Base-by-base conservation (phyloP, 2,329 filamentous ascomycete genomes). In the Colletotrichum sojae region DNA sequence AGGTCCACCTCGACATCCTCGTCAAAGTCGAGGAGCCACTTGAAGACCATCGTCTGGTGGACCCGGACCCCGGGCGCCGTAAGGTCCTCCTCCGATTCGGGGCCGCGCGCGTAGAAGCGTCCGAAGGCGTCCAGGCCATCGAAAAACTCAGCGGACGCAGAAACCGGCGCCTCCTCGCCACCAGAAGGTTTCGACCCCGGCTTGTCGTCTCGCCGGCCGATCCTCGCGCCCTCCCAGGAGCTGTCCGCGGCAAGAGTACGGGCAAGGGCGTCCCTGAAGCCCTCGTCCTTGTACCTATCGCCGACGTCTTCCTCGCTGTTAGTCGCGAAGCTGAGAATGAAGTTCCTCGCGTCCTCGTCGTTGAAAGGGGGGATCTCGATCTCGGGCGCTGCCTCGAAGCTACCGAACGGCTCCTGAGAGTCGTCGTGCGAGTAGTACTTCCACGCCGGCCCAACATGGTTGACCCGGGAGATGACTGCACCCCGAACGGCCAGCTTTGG, bases 11-110 rank as follows among this genome's bases (percentile, higher is more conserved):
- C 65, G 3, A 39, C 40, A 0, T 54, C 46, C 20, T 48, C 59
- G 2, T 64, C 53, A 6, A 68, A 68, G 9, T 68, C 53, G 5
- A 68, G 65, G 0, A 64, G 52, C 65, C 60, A 68, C 36, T 46
- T 46, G 20, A 58, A 64, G 13, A 68, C 46, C 12, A 15, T 22
- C 2, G 52, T 64, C n/a, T 58, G 65, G 20, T 68, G 65, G 13
- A 58, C 22, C 16, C 65, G 53, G 18, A 68, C 22, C 5, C 65
- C 65, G 4, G 65, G 59, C 5, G 39, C 39, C 2, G 16, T 6
- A 6, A 53, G 6, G 4, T 68, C 60, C 3, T 57, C 36, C 9
- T 63, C 59, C 4, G 60, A 58, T 1, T 63, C 46, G 5, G 59
- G 65, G 3, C 59, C 65, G 20, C 59, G 40, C 2, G 65, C 59